Evolutionary conservation across 1,284 basidiomycete genomes (phyloP), one percentile per base, ranked within the genome.

Genomic region (Spongiforma sp.): DNA sequence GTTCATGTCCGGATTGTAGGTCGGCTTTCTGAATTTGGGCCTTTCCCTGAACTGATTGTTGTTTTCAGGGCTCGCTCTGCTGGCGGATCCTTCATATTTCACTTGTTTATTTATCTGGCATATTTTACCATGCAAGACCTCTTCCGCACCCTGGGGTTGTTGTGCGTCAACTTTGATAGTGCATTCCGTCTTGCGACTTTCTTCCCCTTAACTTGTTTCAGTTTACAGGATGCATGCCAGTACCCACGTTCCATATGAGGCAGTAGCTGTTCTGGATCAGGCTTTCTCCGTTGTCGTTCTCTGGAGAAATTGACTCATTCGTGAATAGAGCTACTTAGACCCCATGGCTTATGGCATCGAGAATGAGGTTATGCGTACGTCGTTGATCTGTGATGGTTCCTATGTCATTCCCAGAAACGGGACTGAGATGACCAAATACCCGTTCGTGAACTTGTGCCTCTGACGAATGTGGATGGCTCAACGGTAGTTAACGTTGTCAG

Each of bases 201-300:
- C 78, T 89, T 90, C 78, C 80, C 54, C 82, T 85, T 53, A 90
- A 84, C 76, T 89, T 87, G 83, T 53, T 75, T n/a, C 75, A 74
- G 26, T 75, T 77, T 56, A 59, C 65, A 4, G 92, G 92, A 3
- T 94, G 93, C 74, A 87, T 90, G n/a, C n/a, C n/a, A 63, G 86
- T 93, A 66, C 90, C 90, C 2, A 84, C 89, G 12, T 83, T 85
- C 67, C 81, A 85, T 63, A 95, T 96, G 93, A 91, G 94, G 75
- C 81, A 91, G 59, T 96, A 94, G 94, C 76, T 96, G 21, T 94
- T 93, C 81, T 95, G 94, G 93, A 87, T 94, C 53, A 69, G 4
- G 74, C 53, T 54, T 59, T 32, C 0, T 5, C 11, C 28, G 7
- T 2, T 58, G 17, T 37, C n/a, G n/a, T 46, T 15, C 10, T 57